Conservation (phyloP, 1,139 yeast species). For the Pichia sp. region DNA sequence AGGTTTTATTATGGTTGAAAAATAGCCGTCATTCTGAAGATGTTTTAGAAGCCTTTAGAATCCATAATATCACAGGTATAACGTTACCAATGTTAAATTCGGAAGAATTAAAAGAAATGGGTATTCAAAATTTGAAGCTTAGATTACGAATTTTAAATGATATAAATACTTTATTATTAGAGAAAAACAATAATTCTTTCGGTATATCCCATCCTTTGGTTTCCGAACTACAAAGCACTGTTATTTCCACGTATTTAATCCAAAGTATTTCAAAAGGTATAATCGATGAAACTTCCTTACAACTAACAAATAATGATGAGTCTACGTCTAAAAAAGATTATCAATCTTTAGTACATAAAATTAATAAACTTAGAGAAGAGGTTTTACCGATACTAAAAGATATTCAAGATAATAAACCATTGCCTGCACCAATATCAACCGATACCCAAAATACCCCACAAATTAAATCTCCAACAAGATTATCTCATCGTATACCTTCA, state of each 20-base stretch:
- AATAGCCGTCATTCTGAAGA: constrained; percentile 19
- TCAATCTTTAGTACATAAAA: constrained; percentile 41
- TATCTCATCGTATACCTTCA: background rate
- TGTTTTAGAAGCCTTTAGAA: constrained; percentile 34
- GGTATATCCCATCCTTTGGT: constrained; percentile 20
- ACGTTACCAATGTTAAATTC: constrained; percentile 53
- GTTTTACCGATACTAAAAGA: constrained; percentile 47
- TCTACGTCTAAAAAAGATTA: constrained; percentile 26
- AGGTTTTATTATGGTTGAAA: constrained; percentile 26
- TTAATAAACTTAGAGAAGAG: constrained; percentile 45
- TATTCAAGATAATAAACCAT: constrained; percentile 49
- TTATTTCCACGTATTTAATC: constrained; percentile 23
- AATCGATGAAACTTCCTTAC: constrained; percentile 11
- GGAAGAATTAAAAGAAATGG: constrained; percentile 56
- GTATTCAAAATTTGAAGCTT: constrained; percentile 36
- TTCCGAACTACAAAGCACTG: constrained; percentile 22
- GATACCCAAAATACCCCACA: background rate
- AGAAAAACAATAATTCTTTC: constrained; percentile 26
- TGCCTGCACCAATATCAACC: constrained; percentile 25
- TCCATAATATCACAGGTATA: constrained; percentile 57
- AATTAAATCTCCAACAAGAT: background rate
- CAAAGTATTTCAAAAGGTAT: constrained; percentile 17
- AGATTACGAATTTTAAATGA: constrained; percentile 45
- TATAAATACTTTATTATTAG: constrained; percentile 39
- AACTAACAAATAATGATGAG: constrained; percentile 2